A percentile compares a stretch with the other conserved stretches of the same genome.
Evolutionary conservation across 306 rosid species (phyloP).

Genomic region (Pterocarpus macrocarpus): DNA sequence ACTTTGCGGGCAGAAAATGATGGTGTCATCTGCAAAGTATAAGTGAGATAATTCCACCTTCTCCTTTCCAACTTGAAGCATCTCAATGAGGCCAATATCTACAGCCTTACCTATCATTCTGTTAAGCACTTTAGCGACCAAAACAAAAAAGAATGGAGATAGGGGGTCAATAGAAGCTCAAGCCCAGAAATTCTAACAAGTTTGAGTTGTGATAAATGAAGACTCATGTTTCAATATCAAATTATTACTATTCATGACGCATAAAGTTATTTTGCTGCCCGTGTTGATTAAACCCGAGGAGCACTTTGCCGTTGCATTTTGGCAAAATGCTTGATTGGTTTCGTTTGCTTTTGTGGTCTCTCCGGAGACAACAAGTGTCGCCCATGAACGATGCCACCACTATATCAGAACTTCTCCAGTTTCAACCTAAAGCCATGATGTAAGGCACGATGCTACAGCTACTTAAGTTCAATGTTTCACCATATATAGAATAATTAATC

Average conservation of each 20-base stretch:
- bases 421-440: conserved; percentile 20
- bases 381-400: background rate
- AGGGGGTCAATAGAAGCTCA: no score
- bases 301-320: background rate
- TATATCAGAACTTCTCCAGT: background rate
- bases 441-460: background rate
- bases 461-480: conserved; percentile 44
- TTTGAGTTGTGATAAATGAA: background rate
- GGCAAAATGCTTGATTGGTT: background rate
- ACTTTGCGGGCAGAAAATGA: no score
- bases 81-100: no score
- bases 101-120: no score
- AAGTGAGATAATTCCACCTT: no score
- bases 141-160: no score
- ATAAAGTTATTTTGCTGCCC: background rate
- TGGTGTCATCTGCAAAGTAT: no score
- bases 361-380: background rate
- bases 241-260: background rate
- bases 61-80: no score
- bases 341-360: background rate
- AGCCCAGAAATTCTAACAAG: no score
- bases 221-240: background rate
- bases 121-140: no score
- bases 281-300: background rate
- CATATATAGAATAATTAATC: background rate